phyloP scores from a whole-genome alignment of 2,329 filamentous ascomycete species.

The Diaporthe capsici region DNA sequence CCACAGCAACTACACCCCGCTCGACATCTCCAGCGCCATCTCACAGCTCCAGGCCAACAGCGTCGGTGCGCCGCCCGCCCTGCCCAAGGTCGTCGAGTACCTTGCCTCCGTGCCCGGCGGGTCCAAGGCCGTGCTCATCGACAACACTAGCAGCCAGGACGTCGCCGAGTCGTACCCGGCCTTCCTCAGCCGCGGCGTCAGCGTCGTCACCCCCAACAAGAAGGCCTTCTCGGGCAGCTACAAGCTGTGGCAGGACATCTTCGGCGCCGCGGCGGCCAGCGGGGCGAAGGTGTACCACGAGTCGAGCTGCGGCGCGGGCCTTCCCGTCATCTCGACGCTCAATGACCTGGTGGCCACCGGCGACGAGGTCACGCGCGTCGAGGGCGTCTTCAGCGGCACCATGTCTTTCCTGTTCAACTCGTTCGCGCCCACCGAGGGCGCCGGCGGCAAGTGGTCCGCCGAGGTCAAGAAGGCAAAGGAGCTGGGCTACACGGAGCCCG shows the following conservation, averaged over 20 bases:
- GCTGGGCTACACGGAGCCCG: conserved; percentile 91
- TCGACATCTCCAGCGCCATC: conserved; percentile 62
- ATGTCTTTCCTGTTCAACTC: conserved; percentile 99
- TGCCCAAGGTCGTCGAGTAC: conserved; percentile 81
- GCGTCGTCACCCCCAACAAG: conserved; percentile 97
- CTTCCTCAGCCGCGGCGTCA: conserved; percentile 86
- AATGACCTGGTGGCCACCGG: conserved; percentile 96
- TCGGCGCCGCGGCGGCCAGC: conserved; percentile 76
- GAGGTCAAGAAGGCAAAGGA: conserved; percentile 95
- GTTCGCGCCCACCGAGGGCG: conserved; percentile 85
- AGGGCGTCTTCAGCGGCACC: conserved; percentile 97
- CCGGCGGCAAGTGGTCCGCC: conserved; percentile 87
- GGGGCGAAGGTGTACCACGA: conserved; percentile 95
- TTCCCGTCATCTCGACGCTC: conserved; percentile 93
- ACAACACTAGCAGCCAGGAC: conserved; percentile 94
- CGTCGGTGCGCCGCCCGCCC: conserved; percentile 68
- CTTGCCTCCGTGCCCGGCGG: conserved; percentile 77
- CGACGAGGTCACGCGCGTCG: conserved; percentile 90
- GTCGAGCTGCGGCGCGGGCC: conserved; percentile 91
- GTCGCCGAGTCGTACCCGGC: conserved; percentile 87
- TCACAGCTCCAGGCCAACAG: conserved; percentile 37
- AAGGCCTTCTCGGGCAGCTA: conserved; percentile 92
- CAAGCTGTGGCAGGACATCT: conserved; percentile 89
- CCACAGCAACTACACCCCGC: conserved; percentile 77
- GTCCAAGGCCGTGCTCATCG: conserved; percentile 85